Base-by-base conservation (phyloP, 352 stramenopile genomes). In the Phytopythium delawarense region DNA sequence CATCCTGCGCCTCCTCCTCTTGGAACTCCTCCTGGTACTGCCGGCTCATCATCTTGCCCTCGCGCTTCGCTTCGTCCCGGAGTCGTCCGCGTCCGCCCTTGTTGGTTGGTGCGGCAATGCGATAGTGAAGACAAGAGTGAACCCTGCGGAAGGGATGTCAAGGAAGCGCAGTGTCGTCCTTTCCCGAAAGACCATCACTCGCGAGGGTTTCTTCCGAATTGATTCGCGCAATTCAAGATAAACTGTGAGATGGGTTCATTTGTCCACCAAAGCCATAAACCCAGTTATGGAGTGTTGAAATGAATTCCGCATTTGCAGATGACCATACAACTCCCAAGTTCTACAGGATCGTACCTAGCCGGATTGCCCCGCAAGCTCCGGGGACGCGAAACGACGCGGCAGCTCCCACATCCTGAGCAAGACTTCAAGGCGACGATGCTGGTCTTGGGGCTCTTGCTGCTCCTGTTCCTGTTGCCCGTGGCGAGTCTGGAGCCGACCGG, bases 11-110 rank as follows among this genome's bases (percentile, higher is more conserved):
- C 51, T 80, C 58, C 50, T 78, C 70, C 61, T 81, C 70, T 37
- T 79, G 48, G 48, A 72, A 62, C 66, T 71, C 68, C 55, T 86
- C 78, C 61, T 81, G 64, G 62, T 78, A 84, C 54, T 80, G 74
- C n/a, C 50, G 65, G 54, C 63, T 60, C 56, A 71, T 65, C 48
- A 74, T 74, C 7, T 53, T 65, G 34, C 44, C 49, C n/a, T n/a
- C n/a, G n/a, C n/a, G n/a, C n/a, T n/a, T n/a, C n/a, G n/a, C n/a
- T n/a, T n/a, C n/a, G n/a, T 15, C 21, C 21, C 9, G 54, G 4
- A 30, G 40, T 16, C 37, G 37, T 8, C 37, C 8, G 37, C n/a
- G n/a, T n/a, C n/a, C n/a, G n/a, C n/a, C n/a, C n/a, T n/a, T n/a
- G n/a, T n/a, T n/a, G 9, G 32, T 4, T 37, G 32, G 32, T 37